Percentiles rank a stretch among this genome's conserved stretches.
Evolutionary conservation across 2,329 filamentous ascomycete species (phyloP).

Genomic region (Penicillium verrucosum): DNA sequence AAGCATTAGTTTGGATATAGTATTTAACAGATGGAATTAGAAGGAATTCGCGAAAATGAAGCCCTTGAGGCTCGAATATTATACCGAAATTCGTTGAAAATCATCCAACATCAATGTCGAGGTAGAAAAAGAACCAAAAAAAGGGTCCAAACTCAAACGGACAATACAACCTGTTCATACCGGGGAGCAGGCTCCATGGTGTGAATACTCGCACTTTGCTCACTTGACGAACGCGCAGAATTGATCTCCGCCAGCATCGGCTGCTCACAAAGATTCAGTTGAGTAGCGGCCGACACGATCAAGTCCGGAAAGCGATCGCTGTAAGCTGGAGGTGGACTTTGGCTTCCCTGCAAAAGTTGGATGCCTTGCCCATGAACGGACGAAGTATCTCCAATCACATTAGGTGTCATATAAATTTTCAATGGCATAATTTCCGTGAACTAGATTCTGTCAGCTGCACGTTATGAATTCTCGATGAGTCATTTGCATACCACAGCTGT

Average conservation of each 20-base stretch:
- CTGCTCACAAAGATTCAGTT: not conserved
- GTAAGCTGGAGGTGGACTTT: conserved; percentile 1
- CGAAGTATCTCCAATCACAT: not conserved
- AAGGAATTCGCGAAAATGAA: not conserved
- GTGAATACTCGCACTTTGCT: not conserved
- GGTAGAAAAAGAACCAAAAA: not conserved
- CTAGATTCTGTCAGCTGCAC: not conserved
- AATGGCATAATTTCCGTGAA: not conserved
- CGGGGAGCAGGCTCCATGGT: not conserved
- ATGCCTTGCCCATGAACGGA: not conserved
- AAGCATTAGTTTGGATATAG: not conserved
- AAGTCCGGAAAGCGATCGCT: not conserved
- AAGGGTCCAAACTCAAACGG: no score
- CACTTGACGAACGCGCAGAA: not conserved
- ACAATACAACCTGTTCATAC: not conserved
- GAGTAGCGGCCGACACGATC: not conserved
- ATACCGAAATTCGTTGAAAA: not conserved
- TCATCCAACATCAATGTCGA: not conserved
- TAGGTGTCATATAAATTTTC: conserved; percentile 2
- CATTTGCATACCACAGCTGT: not conserved
- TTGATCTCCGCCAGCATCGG: not conserved
- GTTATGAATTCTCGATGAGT: fast-evolving
- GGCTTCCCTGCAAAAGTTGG: not conserved
- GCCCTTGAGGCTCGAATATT: no score
- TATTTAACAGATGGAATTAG: not conserved